These are phyloP conservation scores for Diaporthe vaccinii DNA, from an alignment of 2,329 filamentous ascomycete species.

Conservation along the genomic window DNA sequence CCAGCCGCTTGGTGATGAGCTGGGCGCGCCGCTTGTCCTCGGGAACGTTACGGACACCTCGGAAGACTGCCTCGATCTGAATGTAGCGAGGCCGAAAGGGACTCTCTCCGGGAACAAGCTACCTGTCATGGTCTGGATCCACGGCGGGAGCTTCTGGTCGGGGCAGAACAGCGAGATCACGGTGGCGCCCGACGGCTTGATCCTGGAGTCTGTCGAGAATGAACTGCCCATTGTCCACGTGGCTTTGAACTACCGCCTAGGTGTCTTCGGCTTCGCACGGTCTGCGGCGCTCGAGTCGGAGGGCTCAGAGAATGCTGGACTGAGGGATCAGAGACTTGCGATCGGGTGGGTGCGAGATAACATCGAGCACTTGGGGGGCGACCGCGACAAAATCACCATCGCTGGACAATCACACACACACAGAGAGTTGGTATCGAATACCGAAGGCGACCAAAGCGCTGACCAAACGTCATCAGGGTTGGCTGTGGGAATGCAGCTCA, in stretches of 20 bases:
- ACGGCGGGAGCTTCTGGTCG: conserved; percentile 45
- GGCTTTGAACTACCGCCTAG: conserved; percentile 45
- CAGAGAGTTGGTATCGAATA: no score
- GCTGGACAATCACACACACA: conserved; percentile 34
- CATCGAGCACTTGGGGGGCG: conserved; percentile 59
- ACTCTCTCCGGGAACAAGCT: conserved; percentile 36
- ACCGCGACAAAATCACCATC: conserved; percentile 47
- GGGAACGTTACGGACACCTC: conserved; percentile 34
- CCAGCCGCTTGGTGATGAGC: conserved; percentile 52
- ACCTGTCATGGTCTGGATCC: conserved; percentile 49
- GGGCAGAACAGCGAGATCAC: conserved; percentile 45
- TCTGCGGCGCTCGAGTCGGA: conserved; percentile 47
- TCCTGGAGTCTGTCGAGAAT: conserved; percentile 55
- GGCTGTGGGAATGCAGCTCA: conserved; percentile 60
- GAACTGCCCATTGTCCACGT: conserved; percentile 44
- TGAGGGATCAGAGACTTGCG: conserved; percentile 60
- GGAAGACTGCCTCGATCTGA: conserved; percentile 40
- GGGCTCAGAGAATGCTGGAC: conserved; percentile 59
- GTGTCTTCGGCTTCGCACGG: conserved; percentile 50
- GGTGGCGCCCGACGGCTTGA: conserved; percentile 53
- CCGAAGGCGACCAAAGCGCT: neutral
- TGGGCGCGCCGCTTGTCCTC: conserved; percentile 43
- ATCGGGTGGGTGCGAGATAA: conserved; percentile 62
- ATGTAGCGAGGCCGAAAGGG: conserved; percentile 34
- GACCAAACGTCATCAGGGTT: conserved; percentile 48